Evolutionary conservation across 83 land plant genomes (phyloP).

Genomic region (Larix sibirica): DNA sequence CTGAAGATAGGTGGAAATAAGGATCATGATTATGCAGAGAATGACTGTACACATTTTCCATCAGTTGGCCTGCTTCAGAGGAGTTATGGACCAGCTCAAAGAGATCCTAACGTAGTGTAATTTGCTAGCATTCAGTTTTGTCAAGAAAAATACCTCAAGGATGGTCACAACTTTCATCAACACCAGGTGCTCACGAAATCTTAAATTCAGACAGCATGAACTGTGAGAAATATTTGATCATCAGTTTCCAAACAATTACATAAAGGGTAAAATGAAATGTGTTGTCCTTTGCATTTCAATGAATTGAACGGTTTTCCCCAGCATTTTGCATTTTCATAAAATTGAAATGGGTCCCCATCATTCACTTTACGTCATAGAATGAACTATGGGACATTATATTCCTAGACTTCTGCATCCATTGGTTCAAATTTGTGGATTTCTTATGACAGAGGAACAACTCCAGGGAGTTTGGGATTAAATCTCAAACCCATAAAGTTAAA

Average conservation of each 20-base stretch:
- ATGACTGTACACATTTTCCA: conserved; percentile 4
- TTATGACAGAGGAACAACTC: too few relatives aligned
- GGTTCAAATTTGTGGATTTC: too few relatives aligned
- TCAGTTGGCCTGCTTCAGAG: neutral
- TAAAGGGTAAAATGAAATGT: conserved; percentile 7
- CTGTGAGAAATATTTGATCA: neutral
- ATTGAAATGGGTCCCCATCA: too few relatives aligned
- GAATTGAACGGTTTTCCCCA: too few relatives aligned
- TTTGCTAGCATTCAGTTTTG: neutral
- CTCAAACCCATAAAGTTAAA: too few relatives aligned
- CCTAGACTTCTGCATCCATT: too few relatives aligned
- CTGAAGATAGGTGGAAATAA: conserved; percentile 18
- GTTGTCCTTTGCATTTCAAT: too few relatives aligned
- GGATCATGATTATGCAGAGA: neutral
- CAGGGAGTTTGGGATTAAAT: too few relatives aligned
- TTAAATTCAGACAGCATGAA: neutral
- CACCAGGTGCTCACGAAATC: conserved; percentile 2
- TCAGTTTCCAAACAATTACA: neutral
- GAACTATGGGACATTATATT: too few relatives aligned
- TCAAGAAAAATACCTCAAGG: neutral
- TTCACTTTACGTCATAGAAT: too few relatives aligned
- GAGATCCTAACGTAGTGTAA: too few relatives aligned
- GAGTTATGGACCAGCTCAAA: neutral
- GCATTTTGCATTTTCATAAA: too few relatives aligned
- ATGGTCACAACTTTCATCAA: neutral